Evolutionary conservation across 257 asterid genomes (phyloP), one percentile per base, ranked within the genome.

Genomic region (Plantago major): DNA sequence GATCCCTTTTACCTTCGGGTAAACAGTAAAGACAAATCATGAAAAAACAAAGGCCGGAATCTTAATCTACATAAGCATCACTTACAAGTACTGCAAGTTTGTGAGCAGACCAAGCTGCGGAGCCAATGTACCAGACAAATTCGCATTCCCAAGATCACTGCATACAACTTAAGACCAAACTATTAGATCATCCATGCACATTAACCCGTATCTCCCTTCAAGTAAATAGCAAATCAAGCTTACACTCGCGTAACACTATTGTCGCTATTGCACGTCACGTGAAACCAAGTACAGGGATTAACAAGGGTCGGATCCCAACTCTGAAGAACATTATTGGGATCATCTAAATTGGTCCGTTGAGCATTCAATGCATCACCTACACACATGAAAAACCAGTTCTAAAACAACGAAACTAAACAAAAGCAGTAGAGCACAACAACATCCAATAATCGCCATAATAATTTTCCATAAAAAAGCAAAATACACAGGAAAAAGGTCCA

Each of bases 271-370:
- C 99, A 93, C 0, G 95, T 86, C 19, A 92, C 96, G 30, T 92
- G 97, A 76, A 89, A 89, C 99, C 99, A 92, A 54, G 97, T 89
- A 67, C 99, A 93, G 10, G 97, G 99, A 75, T 93, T 93, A 64
- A 89, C 99, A 46, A 89, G 97, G 37, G 97, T 87, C 16, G 95
- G 73, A 70, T 93, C 97, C 99, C 99, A 93, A 74, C 95, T 93
- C 85, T 87, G 96, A 19, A 93, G 87, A 65, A 93, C 99, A 65
- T 71, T 82, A 78, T 82, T 83, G 54, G 99, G 96, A 83, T 93
- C 99, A 11, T 73, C 84, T 78, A 93, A 75, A 71, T 77, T 89
- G 74, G 55, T 85, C 90, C 62, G 83, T 75, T 87, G 72, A 0
- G 92, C 81, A 78, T 71, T 83, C 94, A 93, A 79, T 8, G 99